Conservation (phyloP, 2,329 filamentous ascomycete species). For the Paraphaeosphaeria minitans region DNA sequence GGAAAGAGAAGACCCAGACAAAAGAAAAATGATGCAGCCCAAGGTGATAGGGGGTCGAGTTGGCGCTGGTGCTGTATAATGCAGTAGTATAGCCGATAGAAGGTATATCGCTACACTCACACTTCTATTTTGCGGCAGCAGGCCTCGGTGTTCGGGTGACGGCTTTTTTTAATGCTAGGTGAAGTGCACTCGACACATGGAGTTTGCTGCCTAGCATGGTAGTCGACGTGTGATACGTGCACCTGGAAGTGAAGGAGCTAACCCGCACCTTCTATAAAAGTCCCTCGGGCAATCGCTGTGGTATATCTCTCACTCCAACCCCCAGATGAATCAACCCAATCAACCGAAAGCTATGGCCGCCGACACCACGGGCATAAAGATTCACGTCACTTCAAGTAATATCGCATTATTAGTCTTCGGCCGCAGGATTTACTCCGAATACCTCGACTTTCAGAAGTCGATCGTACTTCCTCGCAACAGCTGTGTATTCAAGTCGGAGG, state of each 20-base stretch:
- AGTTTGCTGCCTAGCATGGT: background rate
- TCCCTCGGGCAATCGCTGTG: background rate
- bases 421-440: background rate
- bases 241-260: background rate
- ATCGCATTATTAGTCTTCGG: conserved; percentile 1
- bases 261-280: background rate
- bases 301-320: background rate
- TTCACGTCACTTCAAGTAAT: background rate
- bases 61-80: background rate
- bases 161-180: background rate
- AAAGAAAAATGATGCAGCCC: background rate
- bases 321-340: background rate
- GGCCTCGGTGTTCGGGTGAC: background rate
- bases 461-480: background rate
- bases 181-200: background rate
- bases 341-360: background rate
- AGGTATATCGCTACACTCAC: too few species aligned
- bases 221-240: background rate
- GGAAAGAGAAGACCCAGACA: too few species aligned
- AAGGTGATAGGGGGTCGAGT: background rate
- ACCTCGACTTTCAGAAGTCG: background rate
- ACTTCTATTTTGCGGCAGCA: background rate
- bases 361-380: background rate
- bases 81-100: background rate
- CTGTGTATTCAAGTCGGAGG: background rate